Evolutionary conservation across 352 stramenopile genomes (phyloP).

Genomic region (Globisporangium cylindrosporum): DNA sequence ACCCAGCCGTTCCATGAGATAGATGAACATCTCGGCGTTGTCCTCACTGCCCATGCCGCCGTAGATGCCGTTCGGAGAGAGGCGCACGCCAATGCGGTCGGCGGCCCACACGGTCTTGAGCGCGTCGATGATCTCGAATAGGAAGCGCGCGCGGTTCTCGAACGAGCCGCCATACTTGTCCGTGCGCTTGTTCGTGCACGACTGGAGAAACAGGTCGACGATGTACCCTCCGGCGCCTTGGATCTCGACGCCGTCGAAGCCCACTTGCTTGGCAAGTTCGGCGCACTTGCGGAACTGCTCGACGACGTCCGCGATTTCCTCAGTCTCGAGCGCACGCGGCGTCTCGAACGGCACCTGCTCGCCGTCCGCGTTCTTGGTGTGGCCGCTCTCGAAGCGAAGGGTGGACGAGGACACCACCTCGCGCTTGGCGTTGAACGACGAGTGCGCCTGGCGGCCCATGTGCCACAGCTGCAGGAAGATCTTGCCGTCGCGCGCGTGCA

Average conservation of each 20-base stretch:
- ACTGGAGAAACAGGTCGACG: slow-evolving; percentile 72
- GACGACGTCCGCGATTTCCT: not conserved
- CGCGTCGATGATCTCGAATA: not conserved
- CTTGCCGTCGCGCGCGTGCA: not conserved
- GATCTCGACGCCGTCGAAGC: slow-evolving; percentile 83
- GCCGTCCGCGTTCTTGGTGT: not conserved
- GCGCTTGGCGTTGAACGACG: not conserved
- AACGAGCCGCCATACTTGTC: not conserved
- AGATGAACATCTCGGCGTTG: not conserved
- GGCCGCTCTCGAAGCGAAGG: not conserved
- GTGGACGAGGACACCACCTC: not conserved
- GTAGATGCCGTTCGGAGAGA: not conserved
- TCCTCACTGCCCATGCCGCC: not conserved
- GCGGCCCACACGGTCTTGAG: not conserved
- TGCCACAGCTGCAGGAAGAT: not conserved
- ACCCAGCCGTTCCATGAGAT: not conserved
- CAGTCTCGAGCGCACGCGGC: not conserved
- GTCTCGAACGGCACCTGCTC: not conserved
- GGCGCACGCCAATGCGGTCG: not conserved
- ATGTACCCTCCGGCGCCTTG: slow-evolving; percentile 87
- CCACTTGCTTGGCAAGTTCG: not conserved
- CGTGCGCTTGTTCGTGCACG: not conserved
- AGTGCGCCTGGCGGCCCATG: not conserved
- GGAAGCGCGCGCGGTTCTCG: not conserved
- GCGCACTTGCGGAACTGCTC: not conserved